Evolutionary conservation across 371 early-diverging fungal species (phyloP), one percentile per base, ranked within the genome.

Genomic region (Mucor irregularis): DNA sequence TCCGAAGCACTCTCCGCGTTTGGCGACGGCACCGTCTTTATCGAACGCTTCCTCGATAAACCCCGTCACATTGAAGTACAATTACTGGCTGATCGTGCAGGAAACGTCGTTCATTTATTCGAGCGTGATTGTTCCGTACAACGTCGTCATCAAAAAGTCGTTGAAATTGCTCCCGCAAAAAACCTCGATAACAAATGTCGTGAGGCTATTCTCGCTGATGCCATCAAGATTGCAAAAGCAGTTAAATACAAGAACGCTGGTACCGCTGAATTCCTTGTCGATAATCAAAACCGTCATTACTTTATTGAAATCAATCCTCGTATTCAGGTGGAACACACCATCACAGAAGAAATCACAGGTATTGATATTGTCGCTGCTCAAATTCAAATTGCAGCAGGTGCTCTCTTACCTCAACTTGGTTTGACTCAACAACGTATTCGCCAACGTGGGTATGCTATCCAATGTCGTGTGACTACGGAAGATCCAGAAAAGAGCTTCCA

Each of bases 121-220:
- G 96, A 93, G 69, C 86, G 99, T 62, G 99, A 99, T 79, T 99
- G 99, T 73, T 95, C 96, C 1, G 91, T 97, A 28, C 98, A 99
- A 79, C 85, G 99, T 58, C 87, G 98, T 53, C 93, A 97, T 69
- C 98, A 99, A 69, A 99, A 99, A 76, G 92, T 98, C 0, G 89
- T 98, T 24, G 98, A 98, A 71, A 89, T 93, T 49, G 95, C 91
- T 0, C 96, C 96, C 2, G 89, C 93, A n/a, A 80, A 88, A 45
- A 76, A 84, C 47, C 62, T 91, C n/a, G 78, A 81, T 16, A 70
- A 52, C 21, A 68, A 70, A 4, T 74, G 86, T 8, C 83, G 95
- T 56, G 82, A 92, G 55, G 81, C 80, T 21, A 93, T 98, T 40
- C 71, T 91, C 40, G 80, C 77, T 21, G 93, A 94, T 73, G 97